Conservation (phyloP, 306 rosid species). For the Gillenia trifoliata region DNA sequence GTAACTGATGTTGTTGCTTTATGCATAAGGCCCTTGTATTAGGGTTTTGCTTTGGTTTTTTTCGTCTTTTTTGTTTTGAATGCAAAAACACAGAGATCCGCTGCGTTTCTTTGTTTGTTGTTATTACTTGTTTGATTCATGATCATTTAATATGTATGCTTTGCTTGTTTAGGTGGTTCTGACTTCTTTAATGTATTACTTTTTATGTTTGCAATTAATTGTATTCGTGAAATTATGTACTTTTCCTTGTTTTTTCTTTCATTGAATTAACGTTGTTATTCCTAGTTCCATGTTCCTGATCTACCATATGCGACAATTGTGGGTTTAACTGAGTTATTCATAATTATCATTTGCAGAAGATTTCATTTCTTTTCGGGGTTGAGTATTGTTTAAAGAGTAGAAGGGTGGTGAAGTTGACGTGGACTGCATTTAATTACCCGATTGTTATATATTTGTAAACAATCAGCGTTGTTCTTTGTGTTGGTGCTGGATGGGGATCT, state of each 20-base stretch:
- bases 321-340: neutral
- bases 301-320: neutral
- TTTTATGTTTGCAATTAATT: slow-evolving; percentile 1
- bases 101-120: neutral
- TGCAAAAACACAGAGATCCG: neutral
- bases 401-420: neutral
- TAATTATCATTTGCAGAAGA: slow-evolving; percentile 9
- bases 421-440: neutral
- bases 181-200: neutral
- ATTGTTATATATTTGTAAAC: neutral
- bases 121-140: neutral
- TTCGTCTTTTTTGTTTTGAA: neutral
- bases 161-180: neutral
- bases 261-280: slow-evolving; percentile 5
- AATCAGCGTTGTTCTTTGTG: neutral
- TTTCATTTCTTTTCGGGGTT: neutral
- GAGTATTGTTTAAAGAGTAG: neutral
- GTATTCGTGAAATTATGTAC: slow-evolving; percentile 1
- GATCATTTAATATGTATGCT: neutral
- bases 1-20: neutral
- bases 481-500: slow-evolving; percentile 44
- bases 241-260: neutral
- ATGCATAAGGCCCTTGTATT: neutral
- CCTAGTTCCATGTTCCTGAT: slow-evolving; percentile 13
- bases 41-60: neutral